phyloP scores from a whole-genome alignment of 2,329 filamentous ascomycete species.

The Mycosphaerella sp. region DNA sequence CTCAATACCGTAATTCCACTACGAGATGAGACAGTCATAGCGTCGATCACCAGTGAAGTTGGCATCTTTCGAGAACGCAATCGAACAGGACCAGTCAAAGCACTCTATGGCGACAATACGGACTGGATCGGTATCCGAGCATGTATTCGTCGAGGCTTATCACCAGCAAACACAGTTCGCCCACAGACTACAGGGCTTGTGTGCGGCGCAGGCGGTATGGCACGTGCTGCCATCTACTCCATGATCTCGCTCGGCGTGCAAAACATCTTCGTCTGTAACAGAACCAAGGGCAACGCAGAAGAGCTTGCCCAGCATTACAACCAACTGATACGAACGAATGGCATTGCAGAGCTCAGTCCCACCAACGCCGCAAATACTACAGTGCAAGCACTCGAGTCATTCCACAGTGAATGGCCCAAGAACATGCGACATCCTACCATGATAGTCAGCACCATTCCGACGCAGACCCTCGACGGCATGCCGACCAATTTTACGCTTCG shows the following conservation, averaged over 20 bases:
- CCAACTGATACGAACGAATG: constrained; percentile 40
- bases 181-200: constrained; percentile 49
- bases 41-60: constrained; percentile 40
- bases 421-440: constrained; percentile 62
- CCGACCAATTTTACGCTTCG: constrained; percentile 67
- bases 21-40: constrained; percentile 47
- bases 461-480: constrained; percentile 59
- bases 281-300: constrained; percentile 61
- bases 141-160: constrained; percentile 65
- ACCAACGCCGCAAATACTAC: constrained; percentile 18
- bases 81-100: constrained; percentile 59
- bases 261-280: constrained; percentile 69
- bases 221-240: constrained; percentile 68
- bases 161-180: constrained; percentile 59
- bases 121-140: constrained; percentile 75
- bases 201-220: constrained; percentile 65
- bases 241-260: constrained; percentile 71
- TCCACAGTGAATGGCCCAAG: constrained; percentile 59
- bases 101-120: constrained; percentile 71
- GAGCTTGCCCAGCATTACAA: constrained; percentile 65
- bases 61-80: constrained; percentile 54
- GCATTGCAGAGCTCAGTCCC: constrained; percentile 21
- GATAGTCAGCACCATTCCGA: constrained; percentile 70
- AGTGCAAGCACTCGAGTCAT: constrained; percentile 55
- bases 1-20: constrained; percentile 71